A percentile compares a stretch with the other conserved stretches of the same genome.
Evolutionary conservation across 2,329 filamentous ascomycete species (phyloP).

Genomic region (Penicillium sp.): DNA sequence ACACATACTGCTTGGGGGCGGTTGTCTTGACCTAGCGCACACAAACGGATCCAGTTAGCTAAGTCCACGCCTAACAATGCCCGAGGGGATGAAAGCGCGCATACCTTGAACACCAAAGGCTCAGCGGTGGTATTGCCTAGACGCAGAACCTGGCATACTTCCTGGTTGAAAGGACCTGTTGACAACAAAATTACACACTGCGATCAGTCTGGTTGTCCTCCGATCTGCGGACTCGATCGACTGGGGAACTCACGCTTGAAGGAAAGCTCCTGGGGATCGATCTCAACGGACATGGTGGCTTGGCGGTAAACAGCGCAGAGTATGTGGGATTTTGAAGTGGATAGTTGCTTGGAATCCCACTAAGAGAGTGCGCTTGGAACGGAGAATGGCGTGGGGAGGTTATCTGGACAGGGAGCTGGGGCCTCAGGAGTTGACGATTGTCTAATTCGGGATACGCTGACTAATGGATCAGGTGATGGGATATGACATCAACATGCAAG

Average conservation of each 20-base stretch:
- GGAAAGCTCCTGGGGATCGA: conserved; percentile 86
- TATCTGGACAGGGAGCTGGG: conserved; percentile 18
- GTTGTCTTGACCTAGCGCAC: conserved; percentile 87
- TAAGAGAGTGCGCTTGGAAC: conserved; percentile 10
- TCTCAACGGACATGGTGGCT: conserved; percentile 84
- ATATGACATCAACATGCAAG: neutral
- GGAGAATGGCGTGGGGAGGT: conserved; percentile 8
- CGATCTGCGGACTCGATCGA: neutral
- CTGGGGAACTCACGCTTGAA: conserved; percentile 70
- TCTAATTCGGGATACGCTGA: conserved; percentile 21
- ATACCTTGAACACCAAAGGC: conserved; percentile 65
- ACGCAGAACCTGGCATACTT: conserved; percentile 63
- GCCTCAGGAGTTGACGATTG: conserved; percentile 24
- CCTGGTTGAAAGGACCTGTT: conserved; percentile 63
- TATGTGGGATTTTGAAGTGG: neutral
- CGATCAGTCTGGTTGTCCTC: conserved; percentile 19
- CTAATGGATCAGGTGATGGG: conserved; percentile 34
- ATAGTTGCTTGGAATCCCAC: conserved; percentile 2
- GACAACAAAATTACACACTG: neutral
- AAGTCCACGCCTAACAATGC: conserved; percentile 16
- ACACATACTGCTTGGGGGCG: conserved; percentile 90
- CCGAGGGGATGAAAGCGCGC: conserved; percentile 18
- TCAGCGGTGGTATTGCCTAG: conserved; percentile 60
- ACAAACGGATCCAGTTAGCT: conserved; percentile 24
- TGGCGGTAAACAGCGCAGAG: neutral